phyloP scores from a whole-genome alignment of 768 basidiomycete genomes.

The Candolleomyces aberdarensis region DNA sequence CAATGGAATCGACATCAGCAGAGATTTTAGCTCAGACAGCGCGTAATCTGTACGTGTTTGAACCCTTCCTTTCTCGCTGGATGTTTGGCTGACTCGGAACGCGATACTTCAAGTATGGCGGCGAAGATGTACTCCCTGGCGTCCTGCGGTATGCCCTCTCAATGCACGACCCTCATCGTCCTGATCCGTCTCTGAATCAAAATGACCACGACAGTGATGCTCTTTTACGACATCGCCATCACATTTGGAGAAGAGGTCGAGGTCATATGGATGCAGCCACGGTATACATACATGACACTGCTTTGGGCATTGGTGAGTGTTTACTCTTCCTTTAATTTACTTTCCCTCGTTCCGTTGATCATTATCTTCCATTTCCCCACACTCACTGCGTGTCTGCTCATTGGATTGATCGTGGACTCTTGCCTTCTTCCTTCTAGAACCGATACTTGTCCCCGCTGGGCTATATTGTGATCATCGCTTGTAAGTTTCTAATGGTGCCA shows the following conservation, averaged over 20 bases:
- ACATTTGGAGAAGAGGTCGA: conserved; percentile 35
- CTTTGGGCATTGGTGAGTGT: conserved; percentile 27
- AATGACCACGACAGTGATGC: conserved; percentile 23
- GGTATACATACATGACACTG: conserved; percentile 24
- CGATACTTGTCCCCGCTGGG: conserved; percentile 6
- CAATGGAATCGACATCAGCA: neutral
- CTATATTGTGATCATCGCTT: conserved; percentile 9
- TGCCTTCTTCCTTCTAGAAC: neutral
- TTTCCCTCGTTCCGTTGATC: too few species aligned
- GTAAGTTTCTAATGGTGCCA: neutral
- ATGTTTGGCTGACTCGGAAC: neutral
- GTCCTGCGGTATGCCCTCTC: conserved; percentile 27
- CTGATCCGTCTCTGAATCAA: neutral
- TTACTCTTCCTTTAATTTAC: too few species aligned
- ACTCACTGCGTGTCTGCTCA: too few species aligned
- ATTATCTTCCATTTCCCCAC: neutral
- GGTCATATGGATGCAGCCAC: conserved; percentile 27
- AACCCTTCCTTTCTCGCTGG: neutral
- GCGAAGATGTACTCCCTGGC: conserved; percentile 36
- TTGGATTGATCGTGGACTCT: too few species aligned
- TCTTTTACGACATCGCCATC: conserved; percentile 34
- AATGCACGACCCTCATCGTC: neutral
- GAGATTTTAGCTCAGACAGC: neutral
- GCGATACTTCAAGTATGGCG: conserved; percentile 21
- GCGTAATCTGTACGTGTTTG: neutral